Conservation (phyloP, 2,329 filamentous ascomycete species). For the Xylariaceae sp. region DNA sequence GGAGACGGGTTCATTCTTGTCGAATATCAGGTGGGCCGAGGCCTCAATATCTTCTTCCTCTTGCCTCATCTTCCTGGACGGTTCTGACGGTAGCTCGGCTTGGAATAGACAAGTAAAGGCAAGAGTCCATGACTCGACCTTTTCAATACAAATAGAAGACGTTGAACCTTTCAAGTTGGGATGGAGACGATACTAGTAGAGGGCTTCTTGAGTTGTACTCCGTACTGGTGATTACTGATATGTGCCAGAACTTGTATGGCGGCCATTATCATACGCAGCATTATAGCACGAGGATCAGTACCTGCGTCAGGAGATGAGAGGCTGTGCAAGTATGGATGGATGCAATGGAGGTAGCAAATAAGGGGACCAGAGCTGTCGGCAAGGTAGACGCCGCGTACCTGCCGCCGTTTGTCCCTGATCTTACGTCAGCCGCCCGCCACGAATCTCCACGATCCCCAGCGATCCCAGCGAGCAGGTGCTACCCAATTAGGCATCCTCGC, state of each 20-base stretch:
- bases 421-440: too few species aligned
- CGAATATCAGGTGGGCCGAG: conserved; percentile 21
- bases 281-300: not conserved
- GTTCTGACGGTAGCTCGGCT: not conserved
- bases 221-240: not conserved
- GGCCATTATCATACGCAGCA: not conserved
- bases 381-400: not conserved
- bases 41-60: conserved; percentile 26
- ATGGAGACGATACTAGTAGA: not conserved
- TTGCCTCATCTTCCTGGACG: conserved; percentile 20
- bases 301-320: not conserved
- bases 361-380: not conserved
- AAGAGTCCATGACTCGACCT: not conserved
- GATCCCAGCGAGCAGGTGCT: too few species aligned
- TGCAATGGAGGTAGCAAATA: not conserved
- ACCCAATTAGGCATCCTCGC: too few species aligned
- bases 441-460: too few species aligned
- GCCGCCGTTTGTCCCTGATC: too few species aligned
- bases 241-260: not conserved
- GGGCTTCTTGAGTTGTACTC: not conserved
- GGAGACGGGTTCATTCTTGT: conserved; percentile 16
- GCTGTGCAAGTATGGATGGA: too few species aligned
- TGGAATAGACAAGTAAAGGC: not conserved
- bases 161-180: not conserved
- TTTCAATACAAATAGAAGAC: not conserved